Conservation (phyloP, 2,329 filamentous ascomycete genomes). For the Teratosphaeria pseudoeucalypti region DNA sequence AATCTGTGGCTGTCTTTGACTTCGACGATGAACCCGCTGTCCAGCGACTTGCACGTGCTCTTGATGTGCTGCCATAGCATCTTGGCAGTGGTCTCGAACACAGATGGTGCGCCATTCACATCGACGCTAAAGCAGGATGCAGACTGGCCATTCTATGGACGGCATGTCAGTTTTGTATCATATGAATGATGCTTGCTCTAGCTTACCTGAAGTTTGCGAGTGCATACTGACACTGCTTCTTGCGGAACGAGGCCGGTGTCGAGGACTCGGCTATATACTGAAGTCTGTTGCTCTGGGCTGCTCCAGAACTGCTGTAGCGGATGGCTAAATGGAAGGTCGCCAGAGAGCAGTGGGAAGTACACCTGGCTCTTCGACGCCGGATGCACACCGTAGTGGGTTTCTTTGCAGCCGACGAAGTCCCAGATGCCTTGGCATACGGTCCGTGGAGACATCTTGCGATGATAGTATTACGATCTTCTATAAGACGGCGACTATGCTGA, state of each 20-base stretch:
- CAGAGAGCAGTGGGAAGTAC: background rate
- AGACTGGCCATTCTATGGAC: background rate
- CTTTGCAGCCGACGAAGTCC: background rate
- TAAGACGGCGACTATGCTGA: too few relatives aligned
- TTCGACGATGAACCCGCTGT: background rate
- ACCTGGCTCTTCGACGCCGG: background rate
- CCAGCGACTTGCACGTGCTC: background rate
- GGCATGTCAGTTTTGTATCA: background rate
- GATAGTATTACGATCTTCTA: too few relatives aligned
- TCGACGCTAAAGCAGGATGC: background rate
- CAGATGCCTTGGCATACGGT: background rate
- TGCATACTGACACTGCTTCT: background rate
- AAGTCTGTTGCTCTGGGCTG: background rate
- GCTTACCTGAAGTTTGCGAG: background rate
- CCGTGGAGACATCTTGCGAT: background rate
- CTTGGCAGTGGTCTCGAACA: background rate
- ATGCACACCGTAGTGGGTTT: background rate
- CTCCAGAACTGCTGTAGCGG: background rate
- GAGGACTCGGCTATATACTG: background rate
- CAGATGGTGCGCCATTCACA: background rate
- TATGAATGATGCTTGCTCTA: background rate
- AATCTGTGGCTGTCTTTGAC: background rate
- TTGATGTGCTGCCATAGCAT: background rate
- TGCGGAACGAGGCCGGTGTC: background rate
- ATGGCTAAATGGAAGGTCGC: background rate